These are phyloP conservation scores for Sclerospora graminicola DNA, from an alignment of 352 stramenopile species.

Conservation along the genomic window DNA sequence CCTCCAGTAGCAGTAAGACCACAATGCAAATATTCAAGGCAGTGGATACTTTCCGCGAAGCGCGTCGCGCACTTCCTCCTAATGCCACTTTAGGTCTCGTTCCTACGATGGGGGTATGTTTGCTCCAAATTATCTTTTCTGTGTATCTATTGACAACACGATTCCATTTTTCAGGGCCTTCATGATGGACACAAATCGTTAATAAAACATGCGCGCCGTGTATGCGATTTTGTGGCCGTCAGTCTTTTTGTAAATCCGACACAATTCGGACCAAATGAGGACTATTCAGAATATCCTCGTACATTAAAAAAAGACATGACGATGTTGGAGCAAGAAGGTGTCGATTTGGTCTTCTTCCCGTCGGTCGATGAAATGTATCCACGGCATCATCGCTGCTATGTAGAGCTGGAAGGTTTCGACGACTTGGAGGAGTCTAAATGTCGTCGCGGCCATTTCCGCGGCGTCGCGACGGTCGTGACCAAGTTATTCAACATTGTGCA, in stretches of 20 bases:
- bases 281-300: slow-evolving; percentile 97
- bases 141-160: background rate
- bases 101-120: slow-evolving; percentile 95
- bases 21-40: slow-evolving; percentile 48
- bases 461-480: slow-evolving; percentile 97
- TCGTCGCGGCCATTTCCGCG: slow-evolving; percentile 95
- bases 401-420: slow-evolving; percentile 92
- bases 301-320: slow-evolving; percentile 91
- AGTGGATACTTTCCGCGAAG: slow-evolving; percentile 36
- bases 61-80: slow-evolving; percentile 34
- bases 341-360: slow-evolving; percentile 88
- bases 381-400: slow-evolving; percentile 75
- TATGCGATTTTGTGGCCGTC: slow-evolving; percentile 92
- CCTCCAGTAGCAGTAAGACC: slow-evolving; percentile 1
- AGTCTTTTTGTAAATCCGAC: slow-evolving; percentile 99
- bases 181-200: slow-evolving; percentile 94
- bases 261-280: slow-evolving; percentile 97
- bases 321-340: slow-evolving; percentile 73
- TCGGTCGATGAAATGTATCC: slow-evolving; percentile 84
- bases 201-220: slow-evolving; percentile 69
- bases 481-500: slow-evolving; percentile 99
- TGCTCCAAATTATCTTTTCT: background rate
- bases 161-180: slow-evolving; percentile 56
- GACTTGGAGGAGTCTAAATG: slow-evolving; percentile 86
- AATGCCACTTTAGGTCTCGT: slow-evolving; percentile 91